Conservation (phyloP, 75 land plant genomes). For the Pinus tabuliformis region DNA sequence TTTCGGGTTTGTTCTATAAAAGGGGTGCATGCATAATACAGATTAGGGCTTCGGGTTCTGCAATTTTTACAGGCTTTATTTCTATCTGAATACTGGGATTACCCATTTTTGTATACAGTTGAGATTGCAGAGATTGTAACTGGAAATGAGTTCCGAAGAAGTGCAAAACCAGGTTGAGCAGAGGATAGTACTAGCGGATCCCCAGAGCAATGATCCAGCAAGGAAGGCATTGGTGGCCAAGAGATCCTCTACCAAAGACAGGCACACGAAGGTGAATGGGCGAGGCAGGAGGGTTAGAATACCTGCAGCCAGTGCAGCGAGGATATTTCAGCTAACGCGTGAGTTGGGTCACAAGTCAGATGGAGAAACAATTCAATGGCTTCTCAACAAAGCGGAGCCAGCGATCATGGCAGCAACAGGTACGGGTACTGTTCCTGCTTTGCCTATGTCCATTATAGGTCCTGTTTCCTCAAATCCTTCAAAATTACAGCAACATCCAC, state of each 20-base stretch:
- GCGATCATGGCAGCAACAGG: constrained; percentile 67
- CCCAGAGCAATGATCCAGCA: not conserved
- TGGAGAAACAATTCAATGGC: constrained; percentile 63
- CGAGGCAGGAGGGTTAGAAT: constrained; percentile 73
- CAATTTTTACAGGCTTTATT: too few species aligned
- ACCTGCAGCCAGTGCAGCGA: constrained; percentile 63
- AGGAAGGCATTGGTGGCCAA: not conserved
- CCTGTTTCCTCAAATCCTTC: constrained; percentile 1
- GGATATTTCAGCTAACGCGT: constrained; percentile 65
- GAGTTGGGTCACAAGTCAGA: constrained; percentile 67
- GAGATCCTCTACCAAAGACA: constrained; percentile 31
- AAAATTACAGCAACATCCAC: not conserved
- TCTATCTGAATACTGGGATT: not conserved
- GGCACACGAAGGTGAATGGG: constrained; percentile 80
- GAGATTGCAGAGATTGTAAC: not conserved
- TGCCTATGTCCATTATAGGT: constrained; percentile 20
- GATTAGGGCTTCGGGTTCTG: too few species aligned
- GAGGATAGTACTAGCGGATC: not conserved
- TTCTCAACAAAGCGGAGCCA: constrained; percentile 53
- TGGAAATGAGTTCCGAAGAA: constrained; percentile 6
- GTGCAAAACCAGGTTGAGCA: not conserved
- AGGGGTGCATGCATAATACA: too few species aligned
- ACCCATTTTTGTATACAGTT: not conserved
- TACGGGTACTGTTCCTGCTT: constrained; percentile 58
- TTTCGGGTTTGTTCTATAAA: too few species aligned